Conservation (phyloP, 2,329 filamentous ascomycete genomes). For the Thermothelomyces thermophilus region DNA sequence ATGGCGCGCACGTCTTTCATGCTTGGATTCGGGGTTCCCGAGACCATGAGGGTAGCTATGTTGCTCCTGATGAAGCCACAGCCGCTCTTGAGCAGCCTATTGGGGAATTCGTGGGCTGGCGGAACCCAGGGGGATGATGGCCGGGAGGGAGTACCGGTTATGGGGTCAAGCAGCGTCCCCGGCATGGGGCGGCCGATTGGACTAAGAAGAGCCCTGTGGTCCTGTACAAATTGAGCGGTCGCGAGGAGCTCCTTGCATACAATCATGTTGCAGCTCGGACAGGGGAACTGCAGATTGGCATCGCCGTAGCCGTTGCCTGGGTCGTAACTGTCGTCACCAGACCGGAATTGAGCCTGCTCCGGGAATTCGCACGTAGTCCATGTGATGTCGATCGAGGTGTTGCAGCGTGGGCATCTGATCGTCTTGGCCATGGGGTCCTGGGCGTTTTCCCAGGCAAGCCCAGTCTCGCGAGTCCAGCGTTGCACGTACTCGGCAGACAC, state of each 20-base stretch:
- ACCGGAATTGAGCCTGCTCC: slow-evolving; percentile 28
- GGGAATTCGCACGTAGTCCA: slow-evolving; percentile 52
- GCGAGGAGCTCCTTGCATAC: slow-evolving; percentile 54
- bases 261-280: slow-evolving; percentile 42
- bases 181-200: slow-evolving; percentile 50
- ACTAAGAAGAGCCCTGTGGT: slow-evolving; percentile 44
- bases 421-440: slow-evolving; percentile 43
- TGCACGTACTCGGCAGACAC: slow-evolving; percentile 38
- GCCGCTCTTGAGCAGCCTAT: slow-evolving; percentile 45
- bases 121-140: slow-evolving; percentile 10
- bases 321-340: slow-evolving; percentile 25
- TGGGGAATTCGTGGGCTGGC: slow-evolving; percentile 46
- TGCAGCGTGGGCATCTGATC: slow-evolving; percentile 52
- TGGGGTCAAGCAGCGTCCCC: slow-evolving; percentile 56
- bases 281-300: slow-evolving; percentile 43
- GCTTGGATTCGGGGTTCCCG: slow-evolving; percentile 30
- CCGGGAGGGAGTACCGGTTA: slow-evolving; percentile 41
- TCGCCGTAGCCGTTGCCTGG: slow-evolving; percentile 60
- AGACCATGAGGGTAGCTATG: slow-evolving; percentile 36
- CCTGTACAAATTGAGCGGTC: slow-evolving; percentile 54
- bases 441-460: slow-evolving; percentile 52
- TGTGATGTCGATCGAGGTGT: slow-evolving; percentile 35
- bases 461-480: slow-evolving; percentile 43
- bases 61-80: slow-evolving; percentile 33
- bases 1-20: slow-evolving; percentile 46